Evolutionary conservation across 768 basidiomycete genomes (phyloP).

Genomic region (Phanerodontia chrysosporium): DNA sequence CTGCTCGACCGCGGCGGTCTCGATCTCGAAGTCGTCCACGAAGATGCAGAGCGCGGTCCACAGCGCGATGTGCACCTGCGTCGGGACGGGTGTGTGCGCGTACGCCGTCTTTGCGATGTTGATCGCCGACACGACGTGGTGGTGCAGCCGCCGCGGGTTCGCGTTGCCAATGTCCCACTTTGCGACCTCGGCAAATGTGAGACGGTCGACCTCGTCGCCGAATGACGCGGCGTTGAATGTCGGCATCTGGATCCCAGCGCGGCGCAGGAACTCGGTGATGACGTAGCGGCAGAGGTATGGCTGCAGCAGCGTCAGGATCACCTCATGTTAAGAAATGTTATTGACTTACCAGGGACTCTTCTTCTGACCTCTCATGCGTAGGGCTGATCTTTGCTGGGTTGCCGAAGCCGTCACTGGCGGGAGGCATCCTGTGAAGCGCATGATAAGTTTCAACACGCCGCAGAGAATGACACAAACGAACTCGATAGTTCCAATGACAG

Average conservation of each 20-base stretch:
- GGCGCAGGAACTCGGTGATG: neutral
- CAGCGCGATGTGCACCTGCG: conserved; percentile 11
- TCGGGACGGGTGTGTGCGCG: conserved; percentile 1
- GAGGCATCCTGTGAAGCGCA: no score
- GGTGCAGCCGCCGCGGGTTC: neutral
- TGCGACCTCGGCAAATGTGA: neutral
- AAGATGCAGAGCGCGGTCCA: conserved; percentile 1
- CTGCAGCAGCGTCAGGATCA: neutral
- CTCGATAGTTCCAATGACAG: no score
- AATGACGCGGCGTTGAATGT: no score
- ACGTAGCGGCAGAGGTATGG: neutral
- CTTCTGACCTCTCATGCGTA: no score
- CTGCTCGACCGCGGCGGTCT: neutral
- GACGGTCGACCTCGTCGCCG: neutral
- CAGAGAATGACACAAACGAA: no score
- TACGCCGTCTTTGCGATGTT: neutral
- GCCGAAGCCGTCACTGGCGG: no score
- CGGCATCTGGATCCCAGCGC: neutral
- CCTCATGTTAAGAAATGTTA: no score
- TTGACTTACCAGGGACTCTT: neutral
- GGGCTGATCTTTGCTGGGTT: no score
- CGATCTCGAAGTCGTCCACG: conserved; percentile 12
- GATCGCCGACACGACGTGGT: conserved; percentile 1
- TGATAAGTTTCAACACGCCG: no score
- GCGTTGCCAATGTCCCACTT: neutral